Percentiles rank a stretch among this genome's conserved stretches.
Evolutionary conservation across 2,329 filamentous ascomycete genomes (phyloP).

Genomic region (Xylaria sp.): DNA sequence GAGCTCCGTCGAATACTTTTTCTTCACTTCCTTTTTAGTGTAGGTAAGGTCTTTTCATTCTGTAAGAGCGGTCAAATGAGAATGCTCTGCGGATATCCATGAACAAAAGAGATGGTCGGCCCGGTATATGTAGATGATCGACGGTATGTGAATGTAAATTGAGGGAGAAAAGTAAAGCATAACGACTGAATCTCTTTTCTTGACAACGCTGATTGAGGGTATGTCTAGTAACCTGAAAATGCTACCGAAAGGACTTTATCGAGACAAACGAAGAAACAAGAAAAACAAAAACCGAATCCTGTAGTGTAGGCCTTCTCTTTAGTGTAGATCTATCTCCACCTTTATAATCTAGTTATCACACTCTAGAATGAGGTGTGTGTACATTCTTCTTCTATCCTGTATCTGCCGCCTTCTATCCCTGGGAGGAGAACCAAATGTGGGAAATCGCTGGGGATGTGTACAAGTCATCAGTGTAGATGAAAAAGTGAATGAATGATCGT

Average conservation of each 20-base stretch:
- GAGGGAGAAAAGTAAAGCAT: neutral
- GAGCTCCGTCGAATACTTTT: neutral
- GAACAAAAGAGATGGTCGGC: neutral
- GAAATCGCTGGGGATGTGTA: neutral
- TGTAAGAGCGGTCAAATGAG: slow-evolving; percentile 28
- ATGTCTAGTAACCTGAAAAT: slow-evolving; percentile 14
- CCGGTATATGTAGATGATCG: neutral
- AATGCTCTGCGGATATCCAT: neutral
- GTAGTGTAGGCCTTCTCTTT: slow-evolving; percentile 8
- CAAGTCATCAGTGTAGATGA: too few relatives aligned
- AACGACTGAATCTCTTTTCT: neutral
- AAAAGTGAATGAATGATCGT: neutral
- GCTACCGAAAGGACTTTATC: slow-evolving; percentile 6
- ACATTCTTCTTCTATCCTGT: slow-evolving; percentile 15
- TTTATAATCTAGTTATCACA: slow-evolving; percentile 22
- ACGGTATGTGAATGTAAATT: neutral
- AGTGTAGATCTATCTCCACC: slow-evolving; percentile 22
- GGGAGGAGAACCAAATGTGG: neutral
- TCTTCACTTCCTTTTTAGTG: neutral
- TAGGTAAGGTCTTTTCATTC: neutral
- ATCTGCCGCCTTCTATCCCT: slow-evolving; percentile 1
- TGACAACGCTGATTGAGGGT: slow-evolving; percentile 2
- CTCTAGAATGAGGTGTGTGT: slow-evolving; percentile 14
- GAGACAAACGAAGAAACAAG: neutral
- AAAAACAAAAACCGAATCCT: neutral